Conservation (phyloP, 1,284 basidiomycete genomes). For the Ustilago lituana region DNA sequence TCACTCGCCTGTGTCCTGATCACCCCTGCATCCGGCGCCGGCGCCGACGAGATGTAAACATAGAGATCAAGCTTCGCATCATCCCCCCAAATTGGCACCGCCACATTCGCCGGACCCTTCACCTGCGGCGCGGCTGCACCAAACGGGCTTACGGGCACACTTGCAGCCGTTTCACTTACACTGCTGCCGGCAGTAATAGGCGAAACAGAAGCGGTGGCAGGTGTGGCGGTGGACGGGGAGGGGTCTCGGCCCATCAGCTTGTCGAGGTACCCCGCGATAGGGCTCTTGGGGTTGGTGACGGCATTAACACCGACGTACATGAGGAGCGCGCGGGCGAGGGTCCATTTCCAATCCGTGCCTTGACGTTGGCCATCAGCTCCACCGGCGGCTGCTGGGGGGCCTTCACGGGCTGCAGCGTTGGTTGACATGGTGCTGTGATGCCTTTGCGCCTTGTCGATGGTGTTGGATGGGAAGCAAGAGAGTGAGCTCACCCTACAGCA, state of each 20-base stretch:
- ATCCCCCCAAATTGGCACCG: constrained; percentile 36
- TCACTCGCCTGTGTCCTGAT: constrained; percentile 46
- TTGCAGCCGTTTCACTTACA: background rate
- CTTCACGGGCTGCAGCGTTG: constrained; percentile 3
- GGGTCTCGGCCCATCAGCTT: constrained; percentile 23
- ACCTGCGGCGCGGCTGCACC: constrained; percentile 1
- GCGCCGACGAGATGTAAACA: constrained; percentile 40
- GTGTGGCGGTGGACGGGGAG: no score
- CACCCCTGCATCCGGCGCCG: constrained; percentile 19
- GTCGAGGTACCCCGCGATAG: constrained; percentile 25
- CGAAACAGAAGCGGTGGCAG: no score
- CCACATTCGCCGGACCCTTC: constrained; percentile 31
- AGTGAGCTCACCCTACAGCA: no score
- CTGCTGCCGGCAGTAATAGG: no score
- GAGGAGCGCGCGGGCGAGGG: constrained; percentile 24
- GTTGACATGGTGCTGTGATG: constrained; percentile 16
- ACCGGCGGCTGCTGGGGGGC: constrained; percentile 3
- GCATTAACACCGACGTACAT: constrained; percentile 46
- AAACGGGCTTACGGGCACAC: background rate
- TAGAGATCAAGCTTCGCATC: constrained; percentile 45
- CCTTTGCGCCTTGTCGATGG: background rate
- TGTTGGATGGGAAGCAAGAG: background rate
- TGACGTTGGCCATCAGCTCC: no score
- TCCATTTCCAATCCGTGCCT: constrained; percentile 42
- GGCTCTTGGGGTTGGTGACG: constrained; percentile 35